A percentile compares a stretch with the other conserved stretches of the same genome.
These are phyloP conservation scores for Pleodorina starrii DNA, from an alignment of 139 green algal genomes.

Conservation along the genomic window DNA sequence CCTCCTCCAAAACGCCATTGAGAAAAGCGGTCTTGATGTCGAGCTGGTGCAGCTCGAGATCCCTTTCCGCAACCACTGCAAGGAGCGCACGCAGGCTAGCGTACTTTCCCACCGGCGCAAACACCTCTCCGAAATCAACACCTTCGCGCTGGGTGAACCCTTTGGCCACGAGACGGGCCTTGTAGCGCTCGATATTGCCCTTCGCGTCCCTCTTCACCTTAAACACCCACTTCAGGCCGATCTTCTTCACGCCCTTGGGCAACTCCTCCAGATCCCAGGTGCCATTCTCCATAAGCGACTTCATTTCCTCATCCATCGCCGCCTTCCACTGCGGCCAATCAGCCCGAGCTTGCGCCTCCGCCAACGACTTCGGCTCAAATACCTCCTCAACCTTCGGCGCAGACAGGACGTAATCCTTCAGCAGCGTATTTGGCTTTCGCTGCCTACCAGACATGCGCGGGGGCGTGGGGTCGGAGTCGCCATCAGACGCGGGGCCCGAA, in stretches of 20 bases:
- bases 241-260: not conserved
- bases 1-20: constrained; percentile 61
- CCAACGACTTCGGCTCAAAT: not conserved
- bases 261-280: constrained; percentile 17
- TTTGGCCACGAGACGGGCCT: constrained; percentile 72
- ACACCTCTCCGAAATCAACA: constrained; percentile 61
- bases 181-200: constrained; percentile 69
- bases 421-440: no score
- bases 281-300: not conserved
- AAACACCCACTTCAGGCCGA: constrained; percentile 64
- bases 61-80: constrained; percentile 40
- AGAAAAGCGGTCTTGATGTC: constrained; percentile 76
- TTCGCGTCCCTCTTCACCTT: constrained; percentile 59
- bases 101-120: constrained; percentile 41
- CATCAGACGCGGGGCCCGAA: no score
- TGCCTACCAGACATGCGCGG: no score
- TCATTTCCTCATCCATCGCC: constrained; percentile 40
- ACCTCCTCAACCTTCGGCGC: no score
- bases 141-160: constrained; percentile 63
- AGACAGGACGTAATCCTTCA: no score
- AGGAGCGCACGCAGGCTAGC: constrained; percentile 49
- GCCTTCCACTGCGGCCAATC: constrained; percentile 7
- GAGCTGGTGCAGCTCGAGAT: constrained; percentile 66
- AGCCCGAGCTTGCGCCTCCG: not conserved
- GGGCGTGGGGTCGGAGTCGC: no score